Evolutionary conservation across 192 early-diverging fungal genomes (phyloP).

Genomic region (Hyaloraphidium curvatum): DNA sequence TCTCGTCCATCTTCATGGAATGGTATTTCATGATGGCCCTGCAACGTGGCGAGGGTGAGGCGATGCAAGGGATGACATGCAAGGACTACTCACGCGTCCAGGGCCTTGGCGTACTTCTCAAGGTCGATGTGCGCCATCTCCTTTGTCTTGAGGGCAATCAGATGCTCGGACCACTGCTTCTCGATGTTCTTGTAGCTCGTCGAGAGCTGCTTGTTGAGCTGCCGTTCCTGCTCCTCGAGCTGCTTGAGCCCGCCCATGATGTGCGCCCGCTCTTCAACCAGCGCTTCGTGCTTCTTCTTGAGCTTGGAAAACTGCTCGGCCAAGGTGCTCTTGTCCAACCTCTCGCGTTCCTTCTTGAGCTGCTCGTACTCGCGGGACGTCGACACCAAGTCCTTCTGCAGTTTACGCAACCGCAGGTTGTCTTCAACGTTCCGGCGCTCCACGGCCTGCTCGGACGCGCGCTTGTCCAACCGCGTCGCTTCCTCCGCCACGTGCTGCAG

Average conservation of each 20-base stretch:
- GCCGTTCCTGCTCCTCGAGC: slow-evolving; percentile 35
- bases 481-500: slow-evolving; percentile 11
- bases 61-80: not conserved
- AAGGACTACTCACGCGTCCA: slow-evolving; percentile 32
- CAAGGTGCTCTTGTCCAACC: slow-evolving; percentile 11
- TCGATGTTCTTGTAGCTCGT: slow-evolving; percentile 64
- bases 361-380: slow-evolving; percentile 14
- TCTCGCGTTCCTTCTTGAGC: slow-evolving; percentile 18
- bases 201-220: slow-evolving; percentile 42
- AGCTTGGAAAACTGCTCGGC: slow-evolving; percentile 11
- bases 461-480: slow-evolving; percentile 11
- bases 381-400: slow-evolving; percentile 17
- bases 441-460: slow-evolving; percentile 13
- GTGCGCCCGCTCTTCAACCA: slow-evolving; percentile 26
- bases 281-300: slow-evolving; percentile 16
- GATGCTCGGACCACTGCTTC: slow-evolving; percentile 37
- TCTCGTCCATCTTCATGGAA: slow-evolving; percentile 83
- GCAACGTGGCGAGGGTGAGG: slow-evolving; percentile 4
- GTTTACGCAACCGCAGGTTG: slow-evolving; percentile 24
- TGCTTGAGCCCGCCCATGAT: slow-evolving; percentile 62
- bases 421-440: slow-evolving; percentile 17
- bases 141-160: slow-evolving; percentile 37
- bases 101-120: slow-evolving; percentile 63
- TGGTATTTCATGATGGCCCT: slow-evolving; percentile 81
- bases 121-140: slow-evolving; percentile 65